Conservation (phyloP, 108 stramenopile genomes). For the Asterionellopsis glacialis region DNA sequence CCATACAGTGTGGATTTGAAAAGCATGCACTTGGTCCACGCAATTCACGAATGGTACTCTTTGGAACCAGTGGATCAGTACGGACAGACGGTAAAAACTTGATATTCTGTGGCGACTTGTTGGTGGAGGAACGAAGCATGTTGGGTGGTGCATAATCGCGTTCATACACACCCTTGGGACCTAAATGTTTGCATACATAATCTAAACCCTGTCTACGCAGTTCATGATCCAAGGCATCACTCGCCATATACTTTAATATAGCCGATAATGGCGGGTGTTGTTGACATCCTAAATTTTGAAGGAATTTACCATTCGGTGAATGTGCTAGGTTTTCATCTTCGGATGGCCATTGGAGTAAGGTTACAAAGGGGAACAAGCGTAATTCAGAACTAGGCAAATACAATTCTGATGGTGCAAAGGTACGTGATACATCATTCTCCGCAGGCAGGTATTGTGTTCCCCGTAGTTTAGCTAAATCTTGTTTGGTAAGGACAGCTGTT, state of each 20-base stretch:
- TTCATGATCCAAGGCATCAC: constrained; percentile 28
- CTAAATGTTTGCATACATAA: constrained; percentile 51
- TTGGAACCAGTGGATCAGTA: constrained; percentile 27
- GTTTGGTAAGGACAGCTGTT: constrained; percentile 42
- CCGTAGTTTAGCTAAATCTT: constrained; percentile 54
- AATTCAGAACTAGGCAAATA: constrained; percentile 45
- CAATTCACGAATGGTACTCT: constrained; percentile 22
- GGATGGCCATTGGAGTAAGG: constrained; percentile 67
- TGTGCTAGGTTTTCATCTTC: constrained; percentile 46
- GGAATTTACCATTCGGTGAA: constrained; percentile 54
- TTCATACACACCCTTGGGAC: constrained; percentile 51
- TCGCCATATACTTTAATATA: constrained; percentile 37
- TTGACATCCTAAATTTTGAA: constrained; percentile 49
- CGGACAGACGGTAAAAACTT: constrained; percentile 59
- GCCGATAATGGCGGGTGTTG: constrained; percentile 44
- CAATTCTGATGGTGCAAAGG: constrained; percentile 57
- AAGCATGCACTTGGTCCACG: constrained; percentile 47
- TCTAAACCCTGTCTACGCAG: constrained; percentile 38
- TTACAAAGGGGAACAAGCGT: constrained; percentile 56
- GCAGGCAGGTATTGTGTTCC: constrained; percentile 65
- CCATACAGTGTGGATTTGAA: constrained; percentile 34
- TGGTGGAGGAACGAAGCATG: neutral
- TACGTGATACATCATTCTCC: constrained; percentile 42
- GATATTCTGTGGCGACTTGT: neutral
- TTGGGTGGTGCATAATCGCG: constrained; percentile 29